phyloP scores from a whole-genome alignment of 306 rosid genomes.

The Cucurbita argyrosperma region DNA sequence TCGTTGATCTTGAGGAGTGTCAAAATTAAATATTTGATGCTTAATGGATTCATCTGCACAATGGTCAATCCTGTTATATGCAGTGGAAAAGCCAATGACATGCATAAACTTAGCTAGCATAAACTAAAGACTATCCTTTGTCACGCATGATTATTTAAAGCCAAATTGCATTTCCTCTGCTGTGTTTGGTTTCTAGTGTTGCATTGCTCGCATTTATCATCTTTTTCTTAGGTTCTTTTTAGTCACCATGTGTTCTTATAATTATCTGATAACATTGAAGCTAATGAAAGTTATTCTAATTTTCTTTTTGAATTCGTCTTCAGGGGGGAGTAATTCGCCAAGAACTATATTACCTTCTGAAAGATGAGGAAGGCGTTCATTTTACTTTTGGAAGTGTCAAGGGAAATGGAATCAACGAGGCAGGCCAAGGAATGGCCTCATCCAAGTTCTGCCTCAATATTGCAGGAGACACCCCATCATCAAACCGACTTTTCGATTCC shows the following conservation, averaged over 20 bases:
- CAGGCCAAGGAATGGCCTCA: conserved; percentile 68
- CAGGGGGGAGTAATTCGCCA: conserved; percentile 91
- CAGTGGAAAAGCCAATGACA: not conserved
- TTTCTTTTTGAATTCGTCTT: conserved; percentile 7
- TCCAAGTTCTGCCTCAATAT: conserved; percentile 78
- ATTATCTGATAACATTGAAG: not conserved
- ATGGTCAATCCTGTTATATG: not conserved
- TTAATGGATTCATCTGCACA: not conserved
- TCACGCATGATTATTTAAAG: not conserved
- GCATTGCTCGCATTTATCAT: not conserved
- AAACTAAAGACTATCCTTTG: not conserved
- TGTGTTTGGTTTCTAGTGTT: not conserved
- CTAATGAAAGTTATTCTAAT: not conserved
- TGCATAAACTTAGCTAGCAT: not conserved
- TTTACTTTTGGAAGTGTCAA: conserved; percentile 57
- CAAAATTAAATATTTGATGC: not conserved
- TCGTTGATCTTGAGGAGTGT: not conserved
- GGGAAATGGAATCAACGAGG: conserved; percentile 50
- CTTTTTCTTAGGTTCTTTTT: not conserved
- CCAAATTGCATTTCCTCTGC: not conserved
- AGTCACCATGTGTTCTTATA: not conserved
- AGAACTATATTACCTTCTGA: conserved; percentile 76
- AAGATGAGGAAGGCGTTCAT: conserved; percentile 66
- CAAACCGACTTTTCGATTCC: conserved; percentile 81
- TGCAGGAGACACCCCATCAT: conserved; percentile 92